phyloP scores from a whole-genome alignment of 805 yeast genomes.

The Clavispora fructus region DNA sequence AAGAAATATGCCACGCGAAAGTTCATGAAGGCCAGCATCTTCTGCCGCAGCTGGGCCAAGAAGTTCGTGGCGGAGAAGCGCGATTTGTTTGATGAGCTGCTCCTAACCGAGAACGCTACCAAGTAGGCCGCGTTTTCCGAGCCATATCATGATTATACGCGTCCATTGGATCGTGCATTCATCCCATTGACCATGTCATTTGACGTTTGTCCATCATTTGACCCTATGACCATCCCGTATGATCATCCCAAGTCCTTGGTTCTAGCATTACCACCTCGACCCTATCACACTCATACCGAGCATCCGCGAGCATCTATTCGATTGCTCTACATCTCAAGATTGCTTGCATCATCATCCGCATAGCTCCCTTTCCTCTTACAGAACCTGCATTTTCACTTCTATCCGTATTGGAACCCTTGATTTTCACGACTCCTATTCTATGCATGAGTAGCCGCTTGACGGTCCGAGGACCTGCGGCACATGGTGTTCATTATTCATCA shows the following conservation, averaged over 20 bases:
- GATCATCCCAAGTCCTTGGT: too few species aligned
- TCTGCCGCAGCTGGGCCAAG: slow-evolving; percentile 82
- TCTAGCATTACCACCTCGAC: too few species aligned
- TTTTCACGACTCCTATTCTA: not conserved
- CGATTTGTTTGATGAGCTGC: slow-evolving; percentile 28
- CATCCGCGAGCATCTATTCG: not conserved
- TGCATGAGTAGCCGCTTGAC: not conserved
- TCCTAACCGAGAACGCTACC: slow-evolving; percentile 9
- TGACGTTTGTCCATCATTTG: too few species aligned
- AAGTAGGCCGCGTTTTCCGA: not conserved
- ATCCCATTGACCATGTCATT: too few species aligned
- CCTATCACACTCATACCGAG: too few species aligned
- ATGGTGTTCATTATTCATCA: not conserved
- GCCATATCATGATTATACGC: not conserved
- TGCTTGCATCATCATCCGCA: not conserved
- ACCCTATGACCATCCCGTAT: too few species aligned
- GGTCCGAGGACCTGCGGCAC: not conserved
- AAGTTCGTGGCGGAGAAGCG: slow-evolving; percentile 46
- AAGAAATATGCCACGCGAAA: slow-evolving; percentile 87
- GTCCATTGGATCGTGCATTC: too few species aligned
- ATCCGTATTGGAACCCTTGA: not conserved
- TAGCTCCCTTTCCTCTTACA: not conserved
- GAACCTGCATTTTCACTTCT: slow-evolving; percentile 4
- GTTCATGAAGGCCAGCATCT: slow-evolving; percentile 77
- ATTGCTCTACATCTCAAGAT: not conserved